A percentile compares a stretch with the other conserved stretches of the same genome.
phyloP scores from a whole-genome alignment of 2,329 filamentous ascomycete genomes.

The Cladophialophora immunda region DNA sequence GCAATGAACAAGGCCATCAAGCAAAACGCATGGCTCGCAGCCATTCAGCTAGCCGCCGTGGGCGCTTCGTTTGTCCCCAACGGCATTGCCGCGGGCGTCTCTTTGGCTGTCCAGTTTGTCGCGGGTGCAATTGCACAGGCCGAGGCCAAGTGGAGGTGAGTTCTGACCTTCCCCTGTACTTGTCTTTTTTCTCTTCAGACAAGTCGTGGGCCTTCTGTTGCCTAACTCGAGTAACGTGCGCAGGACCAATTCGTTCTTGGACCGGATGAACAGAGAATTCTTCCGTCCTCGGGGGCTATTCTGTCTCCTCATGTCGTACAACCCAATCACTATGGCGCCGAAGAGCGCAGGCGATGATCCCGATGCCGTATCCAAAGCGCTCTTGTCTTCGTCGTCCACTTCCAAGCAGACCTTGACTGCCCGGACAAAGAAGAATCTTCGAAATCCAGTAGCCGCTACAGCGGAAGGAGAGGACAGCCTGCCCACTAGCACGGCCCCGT shows the following conservation, averaged over 20 bases:
- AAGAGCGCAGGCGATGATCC: conserved; percentile 42
- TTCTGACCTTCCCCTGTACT: conserved; percentile 38
- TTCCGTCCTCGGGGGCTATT: conserved; percentile 66
- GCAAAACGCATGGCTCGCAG: conserved; percentile 22
- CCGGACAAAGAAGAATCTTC: conserved; percentile 22
- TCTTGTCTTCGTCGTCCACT: conserved; percentile 6
- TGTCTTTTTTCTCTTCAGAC: background rate
- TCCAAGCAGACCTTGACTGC: conserved; percentile 23
- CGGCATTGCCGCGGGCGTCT: conserved; percentile 54
- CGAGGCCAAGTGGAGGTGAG: conserved; percentile 45
- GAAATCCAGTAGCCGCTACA: conserved; percentile 22
- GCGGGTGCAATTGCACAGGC: conserved; percentile 54
- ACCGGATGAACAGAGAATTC: conserved; percentile 63
- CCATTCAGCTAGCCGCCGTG: conserved; percentile 43
- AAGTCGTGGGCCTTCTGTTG: background rate
- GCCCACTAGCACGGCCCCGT: conserved; percentile 12
- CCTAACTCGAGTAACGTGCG: conserved; percentile 28
- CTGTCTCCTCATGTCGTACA: conserved; percentile 63
- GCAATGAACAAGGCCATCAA: conserved; percentile 49
- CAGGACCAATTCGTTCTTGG: conserved; percentile 62
- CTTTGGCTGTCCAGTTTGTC: conserved; percentile 54
- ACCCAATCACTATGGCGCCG: conserved; percentile 51
- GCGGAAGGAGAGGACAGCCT: conserved; percentile 25
- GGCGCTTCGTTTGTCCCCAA: conserved; percentile 51
- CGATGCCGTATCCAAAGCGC: conserved; percentile 17